Percentiles rank a stretch among this genome's conserved stretches.
phyloP scores from a whole-genome alignment of 805 yeast genomes.

The Hanseniaspora clermontiae region DNA sequence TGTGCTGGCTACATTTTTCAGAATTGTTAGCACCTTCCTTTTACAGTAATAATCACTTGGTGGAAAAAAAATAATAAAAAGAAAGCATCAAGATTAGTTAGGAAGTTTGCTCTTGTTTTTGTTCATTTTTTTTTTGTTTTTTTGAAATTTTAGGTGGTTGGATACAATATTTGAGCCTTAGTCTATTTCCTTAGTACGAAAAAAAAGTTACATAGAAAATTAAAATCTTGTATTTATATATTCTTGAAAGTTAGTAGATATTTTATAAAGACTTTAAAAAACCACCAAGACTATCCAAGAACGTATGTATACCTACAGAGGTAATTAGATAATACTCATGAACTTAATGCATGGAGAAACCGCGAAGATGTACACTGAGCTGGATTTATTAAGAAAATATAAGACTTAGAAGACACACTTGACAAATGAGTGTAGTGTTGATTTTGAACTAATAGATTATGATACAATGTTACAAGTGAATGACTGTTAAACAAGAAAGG shows the following conservation, averaged over 20 bases:
- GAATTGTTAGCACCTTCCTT: neutral
- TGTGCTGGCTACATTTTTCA: neutral
- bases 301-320: conserved; percentile 10
- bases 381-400: neutral
- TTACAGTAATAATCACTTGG: neutral
- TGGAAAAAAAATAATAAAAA: neutral
- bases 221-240: neutral
- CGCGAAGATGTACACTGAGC: neutral
- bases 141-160: neutral
- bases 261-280: neutral
- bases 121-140: neutral
- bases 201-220: neutral
- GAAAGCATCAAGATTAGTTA: neutral
- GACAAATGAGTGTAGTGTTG: too few relatives aligned
- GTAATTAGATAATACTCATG: neutral
- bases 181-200: neutral
- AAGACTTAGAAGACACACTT: conserved; percentile 11
- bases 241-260: too few relatives aligned
- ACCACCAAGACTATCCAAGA: conserved; percentile 14
- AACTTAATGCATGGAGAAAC: neutral
- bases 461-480: too few relatives aligned
- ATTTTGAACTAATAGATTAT: too few relatives aligned
- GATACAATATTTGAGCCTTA: neutral
- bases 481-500: too few relatives aligned
- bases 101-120: neutral